Percentiles rank a stretch among this genome's conserved stretches.
phyloP scores from a whole-genome alignment of 164 flowering plant species.

The Chimonanthus salicifolius region DNA sequence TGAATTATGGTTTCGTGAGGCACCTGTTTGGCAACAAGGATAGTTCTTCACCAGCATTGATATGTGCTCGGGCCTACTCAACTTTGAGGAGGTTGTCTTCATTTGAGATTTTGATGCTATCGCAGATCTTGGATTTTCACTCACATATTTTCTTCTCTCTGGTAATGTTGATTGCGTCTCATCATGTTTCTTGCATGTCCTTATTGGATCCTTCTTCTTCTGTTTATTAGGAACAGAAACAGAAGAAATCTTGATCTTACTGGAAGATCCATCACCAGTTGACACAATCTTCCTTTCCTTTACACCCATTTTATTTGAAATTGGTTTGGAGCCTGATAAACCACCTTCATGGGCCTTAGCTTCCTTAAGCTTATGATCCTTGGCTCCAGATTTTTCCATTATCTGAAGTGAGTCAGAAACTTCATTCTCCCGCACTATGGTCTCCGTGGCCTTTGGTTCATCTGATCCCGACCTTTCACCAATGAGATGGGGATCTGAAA shows the following conservation, averaged over 20 bases:
- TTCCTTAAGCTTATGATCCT: not conserved
- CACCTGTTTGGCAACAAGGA: slow-evolving; percentile 6
- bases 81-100: slow-evolving; percentile 20
- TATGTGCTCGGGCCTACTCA: slow-evolving; percentile 24
- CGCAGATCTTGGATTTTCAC: slow-evolving; percentile 22
- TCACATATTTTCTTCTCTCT: slow-evolving; percentile 20
- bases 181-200: slow-evolving; percentile 17
- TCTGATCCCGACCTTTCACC: slow-evolving; percentile 18
- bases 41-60: slow-evolving; percentile 17
- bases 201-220: slow-evolving; percentile 27
- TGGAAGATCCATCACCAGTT: slow-evolving; percentile 12
- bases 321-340: not conserved
- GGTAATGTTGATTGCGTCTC: slow-evolving; percentile 22
- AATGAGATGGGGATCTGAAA: slow-evolving; percentile 17
- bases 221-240: slow-evolving; percentile 12
- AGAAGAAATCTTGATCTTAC: slow-evolving; percentile 22
- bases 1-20: slow-evolving; percentile 10
- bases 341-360: not conserved
- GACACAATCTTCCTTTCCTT: slow-evolving; percentile 14
- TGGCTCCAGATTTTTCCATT: not conserved
- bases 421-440: not conserved
- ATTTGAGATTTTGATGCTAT: slow-evolving; percentile 19
- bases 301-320: not conserved
- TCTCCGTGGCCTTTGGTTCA: slow-evolving; percentile 14
- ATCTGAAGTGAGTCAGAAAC: not conserved